Conservation (phyloP, 441 rosid genomes). For the California macrophylla region DNA sequence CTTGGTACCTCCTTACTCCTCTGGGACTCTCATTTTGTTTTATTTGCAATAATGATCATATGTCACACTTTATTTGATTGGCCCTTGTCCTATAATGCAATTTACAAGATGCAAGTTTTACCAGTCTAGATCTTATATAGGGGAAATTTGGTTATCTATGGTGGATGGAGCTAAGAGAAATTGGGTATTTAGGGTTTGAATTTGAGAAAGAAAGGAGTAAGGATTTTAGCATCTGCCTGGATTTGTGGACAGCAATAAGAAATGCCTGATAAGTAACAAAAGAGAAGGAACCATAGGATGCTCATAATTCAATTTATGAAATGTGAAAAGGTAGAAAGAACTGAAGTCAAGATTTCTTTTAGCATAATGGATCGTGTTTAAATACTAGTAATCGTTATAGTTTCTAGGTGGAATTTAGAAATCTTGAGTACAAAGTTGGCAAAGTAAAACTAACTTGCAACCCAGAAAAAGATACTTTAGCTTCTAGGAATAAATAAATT, state of each 20-base stretch:
- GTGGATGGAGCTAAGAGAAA: neutral
- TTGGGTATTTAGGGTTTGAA: neutral
- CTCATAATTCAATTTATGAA: neutral
- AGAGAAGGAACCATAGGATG: neutral
- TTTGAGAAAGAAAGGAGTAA: neutral
- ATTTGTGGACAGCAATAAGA: neutral
- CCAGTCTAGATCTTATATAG: neutral
- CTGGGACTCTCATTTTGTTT: neutral
- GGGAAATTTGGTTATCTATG: neutral
- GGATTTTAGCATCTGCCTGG: neutral
- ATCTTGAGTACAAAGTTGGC: neutral
- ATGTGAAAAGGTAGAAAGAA: neutral
- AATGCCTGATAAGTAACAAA: neutral
- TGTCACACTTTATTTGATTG: slow-evolving; percentile 8
- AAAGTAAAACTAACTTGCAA: neutral
- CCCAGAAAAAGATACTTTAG: neutral
- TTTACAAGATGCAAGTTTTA: slow-evolving; percentile 5
- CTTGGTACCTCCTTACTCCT: slow-evolving; percentile 52
- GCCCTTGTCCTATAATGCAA: slow-evolving; percentile 8
- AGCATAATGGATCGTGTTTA: neutral
- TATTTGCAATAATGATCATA: slow-evolving; percentile 3
- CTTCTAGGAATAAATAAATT: neutral
- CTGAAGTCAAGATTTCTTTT: neutral
- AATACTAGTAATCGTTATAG: neutral
- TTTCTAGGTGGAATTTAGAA: neutral